Base-by-base conservation (phyloP, 2,329 filamentous ascomycete species). In the Colletotrichum sp. region DNA sequence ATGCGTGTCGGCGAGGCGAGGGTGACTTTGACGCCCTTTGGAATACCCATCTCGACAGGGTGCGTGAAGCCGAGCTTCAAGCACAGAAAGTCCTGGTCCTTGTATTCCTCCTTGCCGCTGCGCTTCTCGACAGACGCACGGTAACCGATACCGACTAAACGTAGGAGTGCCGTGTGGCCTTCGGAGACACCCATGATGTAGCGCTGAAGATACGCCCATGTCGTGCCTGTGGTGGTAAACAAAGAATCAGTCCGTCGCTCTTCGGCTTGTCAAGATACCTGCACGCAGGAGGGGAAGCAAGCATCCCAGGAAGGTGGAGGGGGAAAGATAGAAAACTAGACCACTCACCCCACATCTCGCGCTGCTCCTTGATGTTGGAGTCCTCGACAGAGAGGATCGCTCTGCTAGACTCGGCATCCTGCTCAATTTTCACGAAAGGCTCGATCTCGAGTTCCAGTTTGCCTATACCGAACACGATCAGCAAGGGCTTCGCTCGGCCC, bases 51-150 rank as follows among this genome's bases (percentile, higher is more conserved):
- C 86, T 99, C 96, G 79, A 99, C 95, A 1, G 96, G 95, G 89
- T 99, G 97, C 78, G 96, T 98, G 87, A 96, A 99, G 74, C 97
- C 97, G 71, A 99, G 95, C 90, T 99, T 99, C 79, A 99, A 88
- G 78, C 94, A 95, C 57, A 99, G 93, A 81, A 98, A 98, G 83
- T 95, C 91, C 86, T 98, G 96, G 57, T 94, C 96, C 1, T 92
- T 92, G 83, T 93, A 98, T 82, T 93, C 89, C 76, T 94, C 92
- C 76, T 94, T 95, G 39, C 88, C 92, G 28, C 94, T 94, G 52
- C 90, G 93, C 75, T 93, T 87, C 85, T 99, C 96, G 80, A 99
- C 91, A 6, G 92, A 94, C 18, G 97, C 97, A 85, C 96, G 92
- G 90, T 98, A 99, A 77, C 97, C 97, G 75, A 99, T 97, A 82